Conservation (phyloP, 352 stramenopile genomes). For the Globisporangium canariense region DNA sequence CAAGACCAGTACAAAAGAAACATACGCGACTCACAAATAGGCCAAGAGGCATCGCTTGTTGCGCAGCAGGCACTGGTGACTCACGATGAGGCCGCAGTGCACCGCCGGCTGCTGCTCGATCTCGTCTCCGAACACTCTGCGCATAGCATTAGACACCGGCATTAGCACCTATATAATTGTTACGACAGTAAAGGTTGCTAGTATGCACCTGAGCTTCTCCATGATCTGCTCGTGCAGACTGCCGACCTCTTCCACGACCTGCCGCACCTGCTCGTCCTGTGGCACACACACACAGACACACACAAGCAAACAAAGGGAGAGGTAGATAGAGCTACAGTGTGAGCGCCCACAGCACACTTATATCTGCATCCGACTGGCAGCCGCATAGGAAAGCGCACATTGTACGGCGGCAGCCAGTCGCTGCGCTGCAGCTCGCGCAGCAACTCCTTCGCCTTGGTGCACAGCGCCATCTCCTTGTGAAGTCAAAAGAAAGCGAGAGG, state of each 20-base stretch:
- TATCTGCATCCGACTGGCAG: no score
- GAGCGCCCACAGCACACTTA: neutral
- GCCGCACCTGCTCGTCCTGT: constrained; percentile 79
- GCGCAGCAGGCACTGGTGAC: constrained; percentile 85
- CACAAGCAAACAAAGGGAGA: no score
- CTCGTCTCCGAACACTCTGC: constrained; percentile 60
- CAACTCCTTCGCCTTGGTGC: constrained; percentile 78
- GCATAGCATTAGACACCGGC: neutral
- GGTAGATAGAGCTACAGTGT: neutral
- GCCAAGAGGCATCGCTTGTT: constrained; percentile 89
- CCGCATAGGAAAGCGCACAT: constrained; percentile 43
- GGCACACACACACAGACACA: neutral
- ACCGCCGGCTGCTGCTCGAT: constrained; percentile 58
- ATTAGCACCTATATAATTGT: constrained; percentile 3
- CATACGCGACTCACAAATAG: constrained; percentile 60
- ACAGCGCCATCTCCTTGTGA: constrained; percentile 48
- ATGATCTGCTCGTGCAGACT: constrained; percentile 68
- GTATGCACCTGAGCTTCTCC: constrained; percentile 58
- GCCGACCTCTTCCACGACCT: constrained; percentile 74
- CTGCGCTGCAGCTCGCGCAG: constrained; percentile 88
- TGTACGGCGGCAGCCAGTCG: constrained; percentile 91
- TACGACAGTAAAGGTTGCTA: neutral
- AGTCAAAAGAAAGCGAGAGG: no score
- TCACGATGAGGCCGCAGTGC: constrained; percentile 82
- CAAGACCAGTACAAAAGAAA: neutral